Evolutionary conservation across 768 basidiomycete species (phyloP), one percentile per base, ranked within the genome.

Genomic region (Trametes cinnabarina): DNA sequence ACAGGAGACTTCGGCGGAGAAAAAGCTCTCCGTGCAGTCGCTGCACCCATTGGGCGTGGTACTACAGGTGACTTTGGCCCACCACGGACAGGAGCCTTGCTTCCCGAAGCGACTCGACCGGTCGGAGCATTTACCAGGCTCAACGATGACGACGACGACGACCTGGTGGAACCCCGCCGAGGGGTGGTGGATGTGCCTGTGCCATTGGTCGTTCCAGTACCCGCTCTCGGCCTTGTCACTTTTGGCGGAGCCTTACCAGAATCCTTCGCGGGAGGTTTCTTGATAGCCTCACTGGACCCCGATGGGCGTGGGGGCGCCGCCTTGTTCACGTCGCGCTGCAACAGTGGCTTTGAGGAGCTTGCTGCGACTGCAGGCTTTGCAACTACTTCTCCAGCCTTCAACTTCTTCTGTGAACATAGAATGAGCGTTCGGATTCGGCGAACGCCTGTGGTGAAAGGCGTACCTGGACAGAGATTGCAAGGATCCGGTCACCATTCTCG

Each of bases 381-480:
- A 25, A 53, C 40, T 4, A 51, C 49, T 26, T 64, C 65, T 30
- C 60, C 65, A 1, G 53, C 40, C 37, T 63, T 65, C 9, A 64
- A 55, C 43, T 67, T 69, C 41, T 52, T 61, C 68, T 69, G 49
- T 17, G 26, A 20, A 14, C 12, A 51, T 47, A 48, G 69, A 32
- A 10, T 28, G 20, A 32, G 32, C 68, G 17, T 48, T 14, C 40
- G 69, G 37, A 12, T 41, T 49, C 26, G 25, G 23, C 14, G 37
- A n/a, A n/a, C n/a, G 14, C 19, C 22, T 19, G 54, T 58, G 20
- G n/a, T 32, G 51, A n/a, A 12, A 20, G 9, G 66, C 75, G 41
- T 59, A 83, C 87, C 76, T 87, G 85, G 30, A 87, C 77, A 50
- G 77, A 73, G 25, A 90, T 77, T 32, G 77, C 78, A 56, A 79